These are phyloP conservation scores for Thraustochytrium sp. DNA, from an alignment of 352 stramenopile species.

Conservation along the genomic window DNA sequence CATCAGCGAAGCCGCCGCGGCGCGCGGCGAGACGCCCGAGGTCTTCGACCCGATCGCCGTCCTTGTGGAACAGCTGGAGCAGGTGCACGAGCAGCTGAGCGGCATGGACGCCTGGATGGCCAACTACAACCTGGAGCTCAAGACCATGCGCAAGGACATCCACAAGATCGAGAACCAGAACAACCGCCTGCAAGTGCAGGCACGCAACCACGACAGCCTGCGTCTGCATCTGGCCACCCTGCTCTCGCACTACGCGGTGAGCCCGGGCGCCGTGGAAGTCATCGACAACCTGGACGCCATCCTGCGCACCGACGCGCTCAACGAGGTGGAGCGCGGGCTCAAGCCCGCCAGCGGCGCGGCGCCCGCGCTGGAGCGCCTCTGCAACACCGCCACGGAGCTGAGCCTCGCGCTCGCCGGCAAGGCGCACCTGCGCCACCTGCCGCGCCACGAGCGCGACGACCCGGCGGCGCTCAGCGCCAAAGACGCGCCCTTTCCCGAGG, in stretches of 20 bases:
- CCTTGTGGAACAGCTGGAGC: slow-evolving; percentile 28
- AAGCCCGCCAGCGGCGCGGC: not conserved
- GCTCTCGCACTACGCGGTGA: slow-evolving; percentile 28
- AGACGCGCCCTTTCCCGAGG: not conserved
- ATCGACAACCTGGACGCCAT: not conserved
- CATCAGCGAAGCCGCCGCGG: not conserved
- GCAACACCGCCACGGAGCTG: not conserved
- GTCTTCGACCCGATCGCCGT: slow-evolving; percentile 19
- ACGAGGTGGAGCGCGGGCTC: not conserved
- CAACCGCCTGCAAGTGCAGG: slow-evolving; percentile 17
- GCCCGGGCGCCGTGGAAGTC: not conserved
- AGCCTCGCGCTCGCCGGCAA: not conserved
- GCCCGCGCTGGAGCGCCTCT: not conserved
- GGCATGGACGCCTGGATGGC: slow-evolving; percentile 40
- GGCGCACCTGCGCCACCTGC: not conserved
- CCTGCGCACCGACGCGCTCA: not conserved
- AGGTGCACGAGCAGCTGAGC: slow-evolving; percentile 14
- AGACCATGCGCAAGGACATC: slow-evolving; percentile 41
- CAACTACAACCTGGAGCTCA: slow-evolving; percentile 38
- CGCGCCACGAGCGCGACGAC: not conserved
- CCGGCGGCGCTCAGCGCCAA: not conserved
- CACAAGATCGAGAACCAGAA: slow-evolving; percentile 36
- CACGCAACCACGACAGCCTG: slow-evolving; percentile 4
- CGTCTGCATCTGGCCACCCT: not conserved
- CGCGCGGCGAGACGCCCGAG: not conserved